Evolutionary conservation across 140 eudicot species (phyloP), one percentile per base, ranked within the genome.

Genomic region (Stevia rebaudiana): DNA sequence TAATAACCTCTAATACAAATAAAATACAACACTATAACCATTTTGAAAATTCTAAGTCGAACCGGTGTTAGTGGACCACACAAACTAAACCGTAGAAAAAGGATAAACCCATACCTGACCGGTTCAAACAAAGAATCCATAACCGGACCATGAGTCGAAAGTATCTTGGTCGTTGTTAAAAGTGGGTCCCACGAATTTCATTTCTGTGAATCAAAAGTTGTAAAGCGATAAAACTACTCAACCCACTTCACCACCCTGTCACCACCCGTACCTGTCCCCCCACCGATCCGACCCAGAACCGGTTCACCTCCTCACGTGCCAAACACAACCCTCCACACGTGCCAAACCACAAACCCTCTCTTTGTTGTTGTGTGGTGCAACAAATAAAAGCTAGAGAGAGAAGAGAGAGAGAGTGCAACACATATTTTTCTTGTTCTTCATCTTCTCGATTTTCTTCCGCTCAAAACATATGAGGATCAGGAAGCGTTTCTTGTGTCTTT

Each of bases 361-460:
- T 57, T 13, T 72, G 48, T 25, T 17, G 36, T 42, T 83, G 78
- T 86, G 90, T 81, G 95, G 89, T 86, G 90, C 90, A 83, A 86
- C 95, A 81, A 80, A 75, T 83, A 72, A 86, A 76, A 79, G 84
- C 64, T 61, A 71, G 84, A 63, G 84, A 86, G 81, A 76, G 81
- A 76, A 76, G 81, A 76, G 54, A 58, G 3, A 36, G 4, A 36
- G 31, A 62, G 12, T 19, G 23, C 48, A 39, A 36, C 60, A 50
- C 65, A 56, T 63, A 42, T 68, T 11, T 25, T 57, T 57, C 15
- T 42, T 16, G 41, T 33, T 63, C 69, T 36, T 67, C 70, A 57
- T 49, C 73, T 74, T 39, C 47, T 28, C 44, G 7, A 11, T 33
- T 30, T 48, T 23, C n/a, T 19, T 28, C 3, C 3, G 33, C 33